Evolutionary conservation across 2,329 filamentous ascomycete species (phyloP), one percentile per base, ranked within the genome.

Genomic region (Aureobasidium subglaciale): DNA sequence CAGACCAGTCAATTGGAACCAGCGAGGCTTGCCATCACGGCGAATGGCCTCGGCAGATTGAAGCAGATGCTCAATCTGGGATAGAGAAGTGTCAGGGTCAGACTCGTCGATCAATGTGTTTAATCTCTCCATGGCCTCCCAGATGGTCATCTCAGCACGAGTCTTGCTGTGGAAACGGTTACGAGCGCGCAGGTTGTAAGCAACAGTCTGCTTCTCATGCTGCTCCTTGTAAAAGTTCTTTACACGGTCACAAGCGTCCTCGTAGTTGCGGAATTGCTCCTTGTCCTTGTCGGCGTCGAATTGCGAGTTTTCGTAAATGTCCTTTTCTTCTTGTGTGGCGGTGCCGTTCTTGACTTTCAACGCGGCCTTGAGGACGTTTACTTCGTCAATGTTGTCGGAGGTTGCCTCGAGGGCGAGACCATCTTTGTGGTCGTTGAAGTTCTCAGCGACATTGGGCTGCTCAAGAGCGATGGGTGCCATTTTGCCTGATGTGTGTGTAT

Each of bases 81-180:
- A 86, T 60, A 96, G 84, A 45, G 82, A 83, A 42, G 90, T 95
- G 74, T 96, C 90, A 1, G 90, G 90, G 74, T 96, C 90, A 18
- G 86, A 90, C 72, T 95, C 88, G 73, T 96, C 90, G 70, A 95
- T 87, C 52, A 95, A 80, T 0, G 87, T 90, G 79, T 95, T 89
- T 66, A 95, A 85, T 73, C 90, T 91, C 80, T 95, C 88, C 74
- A 95, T 93, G 18, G 90, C 90, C 70, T 95, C 78, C 90, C 90
- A 95, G 69, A 95, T 79, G 59, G 85, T 86, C 87, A 95, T 89
- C 70, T 87, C 79, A 15, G 86, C 83, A 54, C 87, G 82, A 1
- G 80, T 80, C 59, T 84, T 81, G 61, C 78, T 78, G 70, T 84
- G 75, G 74, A 90, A 88, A 55, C 79, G 75, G 63, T 86, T 83